A percentile compares a stretch with the other conserved stretches of the same genome.
phyloP scores from a whole-genome alignment of 2,329 filamentous ascomycete genomes.

The Colletotrichum lini region DNA sequence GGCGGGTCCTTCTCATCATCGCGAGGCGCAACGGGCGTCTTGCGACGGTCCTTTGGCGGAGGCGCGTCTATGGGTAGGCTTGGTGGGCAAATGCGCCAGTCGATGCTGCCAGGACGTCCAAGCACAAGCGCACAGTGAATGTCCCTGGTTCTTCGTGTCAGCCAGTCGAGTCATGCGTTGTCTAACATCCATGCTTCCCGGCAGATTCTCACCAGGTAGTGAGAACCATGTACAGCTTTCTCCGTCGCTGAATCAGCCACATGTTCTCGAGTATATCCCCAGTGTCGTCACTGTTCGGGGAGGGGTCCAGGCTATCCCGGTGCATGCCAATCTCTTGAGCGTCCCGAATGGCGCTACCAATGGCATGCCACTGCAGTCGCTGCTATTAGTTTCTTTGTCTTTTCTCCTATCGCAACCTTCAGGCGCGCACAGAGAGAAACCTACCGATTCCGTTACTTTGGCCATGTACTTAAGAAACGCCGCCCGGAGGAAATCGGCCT shows the following conservation, averaged over 20 bases:
- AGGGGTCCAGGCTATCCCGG: conserved; percentile 66
- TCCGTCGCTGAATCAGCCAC: conserved; percentile 71
- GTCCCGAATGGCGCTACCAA: conserved; percentile 71
- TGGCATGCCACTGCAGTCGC: conserved; percentile 64
- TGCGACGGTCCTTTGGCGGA: conserved; percentile 62
- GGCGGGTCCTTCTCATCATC: conserved; percentile 65
- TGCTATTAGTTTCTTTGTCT: conserved; percentile 12
- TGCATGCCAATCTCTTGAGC: conserved; percentile 75
- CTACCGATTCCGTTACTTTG: conserved; percentile 70
- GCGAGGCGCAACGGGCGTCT: conserved; percentile 63
- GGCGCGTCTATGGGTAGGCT: conserved; percentile 68
- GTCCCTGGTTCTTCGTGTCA: conserved; percentile 59
- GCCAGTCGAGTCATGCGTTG: conserved; percentile 35
- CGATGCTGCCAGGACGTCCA: conserved; percentile 70
- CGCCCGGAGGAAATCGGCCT: conserved; percentile 70
- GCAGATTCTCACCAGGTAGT: conserved; percentile 52
- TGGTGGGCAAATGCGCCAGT: conserved; percentile 62
- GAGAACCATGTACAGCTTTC: conserved; percentile 68
- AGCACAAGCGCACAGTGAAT: conserved; percentile 67
- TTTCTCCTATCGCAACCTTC: neutral
- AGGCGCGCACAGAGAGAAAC: conserved; percentile 43
- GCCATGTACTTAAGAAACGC: conserved; percentile 72
- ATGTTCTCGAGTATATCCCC: conserved; percentile 69
- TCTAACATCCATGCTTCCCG: conserved; percentile 26
- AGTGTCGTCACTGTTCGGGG: conserved; percentile 59